phyloP scores from a whole-genome alignment of 2,329 filamentous ascomycete genomes.

The Chaetomiaceae sp. region DNA sequence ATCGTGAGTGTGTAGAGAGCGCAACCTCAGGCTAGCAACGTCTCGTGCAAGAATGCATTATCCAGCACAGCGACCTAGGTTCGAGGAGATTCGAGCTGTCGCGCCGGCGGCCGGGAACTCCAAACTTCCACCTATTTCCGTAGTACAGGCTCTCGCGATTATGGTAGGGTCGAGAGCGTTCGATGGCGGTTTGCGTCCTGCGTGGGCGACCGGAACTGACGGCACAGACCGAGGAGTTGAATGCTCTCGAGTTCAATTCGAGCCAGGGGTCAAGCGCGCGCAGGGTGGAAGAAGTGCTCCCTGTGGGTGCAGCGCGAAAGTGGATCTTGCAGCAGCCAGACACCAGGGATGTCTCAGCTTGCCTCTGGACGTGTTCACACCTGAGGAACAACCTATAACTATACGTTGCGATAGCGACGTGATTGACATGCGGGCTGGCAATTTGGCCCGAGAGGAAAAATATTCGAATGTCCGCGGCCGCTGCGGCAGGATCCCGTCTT shows the following conservation, averaged over 20 bases:
- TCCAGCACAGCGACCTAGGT: background rate
- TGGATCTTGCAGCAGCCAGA: constrained; percentile 3
- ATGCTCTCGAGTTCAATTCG: background rate
- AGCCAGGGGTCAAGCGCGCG: constrained; percentile 1
- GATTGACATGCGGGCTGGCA: too few species aligned
- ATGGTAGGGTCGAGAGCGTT: background rate
- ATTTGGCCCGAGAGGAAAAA: too few species aligned
- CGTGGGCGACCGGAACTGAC: background rate
- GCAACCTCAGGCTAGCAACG: background rate
- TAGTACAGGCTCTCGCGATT: constrained; percentile 4
- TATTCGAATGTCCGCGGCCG: too few species aligned
- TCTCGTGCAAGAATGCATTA: constrained; percentile 7
- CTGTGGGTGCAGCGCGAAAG: constrained; percentile 8
- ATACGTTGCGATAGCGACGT: too few species aligned
- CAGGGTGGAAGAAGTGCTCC: background rate
- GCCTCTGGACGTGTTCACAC: constrained; percentile 1
- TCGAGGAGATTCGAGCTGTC: background rate
- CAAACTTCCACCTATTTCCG: background rate
- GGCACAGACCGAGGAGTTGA: background rate
- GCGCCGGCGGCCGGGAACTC: background rate
- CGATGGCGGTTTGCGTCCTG: background rate
- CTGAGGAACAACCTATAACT: too few species aligned
- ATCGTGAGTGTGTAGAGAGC: constrained; percentile 15
- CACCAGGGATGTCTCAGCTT: background rate
- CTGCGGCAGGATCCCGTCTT: too few species aligned